Evolutionary conservation across 257 asterid genomes (phyloP).

Genomic region (Marsdenia floribunda): DNA sequence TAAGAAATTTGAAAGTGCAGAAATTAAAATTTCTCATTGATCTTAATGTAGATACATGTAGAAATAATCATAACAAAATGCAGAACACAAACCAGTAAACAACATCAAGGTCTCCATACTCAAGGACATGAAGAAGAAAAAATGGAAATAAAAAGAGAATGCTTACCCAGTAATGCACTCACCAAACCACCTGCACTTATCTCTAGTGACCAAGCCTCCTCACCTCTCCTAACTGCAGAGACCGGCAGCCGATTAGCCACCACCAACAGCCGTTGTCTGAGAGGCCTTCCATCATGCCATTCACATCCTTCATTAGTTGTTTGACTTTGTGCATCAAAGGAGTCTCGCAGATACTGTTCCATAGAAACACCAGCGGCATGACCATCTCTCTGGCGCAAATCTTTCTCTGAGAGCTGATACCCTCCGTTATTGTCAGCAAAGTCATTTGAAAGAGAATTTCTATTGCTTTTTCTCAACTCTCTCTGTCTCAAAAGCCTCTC

Average conservation of each 20-base stretch:
- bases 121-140: constrained; percentile 2
- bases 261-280: constrained; percentile 73
- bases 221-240: constrained; percentile 84
- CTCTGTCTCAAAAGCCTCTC: constrained; percentile 72
- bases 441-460: constrained; percentile 36
- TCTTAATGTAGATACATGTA: neutral
- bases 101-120: neutral
- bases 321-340: constrained; percentile 34
- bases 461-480: constrained; percentile 50
- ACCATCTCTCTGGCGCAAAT: constrained; percentile 27
- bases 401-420: constrained; percentile 41
- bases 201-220: constrained; percentile 92
- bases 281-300: constrained; percentile 50
- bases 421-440: constrained; percentile 39
- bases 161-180: constrained; percentile 92
- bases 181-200: constrained; percentile 99
- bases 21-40: constrained; percentile 14
- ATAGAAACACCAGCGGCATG: constrained; percentile 33
- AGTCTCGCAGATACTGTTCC: constrained; percentile 59
- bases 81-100: neutral
- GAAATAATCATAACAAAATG: constrained; percentile 1
- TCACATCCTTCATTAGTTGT: constrained; percentile 54
- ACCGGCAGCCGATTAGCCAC: constrained; percentile 98
- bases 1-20: constrained; percentile 15
- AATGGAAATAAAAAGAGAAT: neutral